Evolutionary conservation across 768 basidiomycete genomes (phyloP).

Genomic region (Calvatia gigantea): DNA sequence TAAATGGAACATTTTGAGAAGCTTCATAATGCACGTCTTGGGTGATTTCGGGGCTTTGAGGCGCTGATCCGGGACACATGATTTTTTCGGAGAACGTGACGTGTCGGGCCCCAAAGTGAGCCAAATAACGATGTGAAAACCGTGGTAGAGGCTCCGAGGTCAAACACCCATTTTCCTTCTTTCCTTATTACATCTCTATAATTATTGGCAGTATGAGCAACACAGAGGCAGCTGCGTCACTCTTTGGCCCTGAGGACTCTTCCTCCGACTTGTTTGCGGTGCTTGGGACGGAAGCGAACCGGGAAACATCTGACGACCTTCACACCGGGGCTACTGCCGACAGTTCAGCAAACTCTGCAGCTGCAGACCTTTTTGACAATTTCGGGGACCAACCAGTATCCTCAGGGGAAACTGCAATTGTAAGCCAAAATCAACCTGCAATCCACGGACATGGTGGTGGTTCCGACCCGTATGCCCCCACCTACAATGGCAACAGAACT

Average conservation of each 20-base stretch:
- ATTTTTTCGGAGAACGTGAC: constrained; percentile 8
- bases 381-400: not conserved
- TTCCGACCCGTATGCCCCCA: not conserved
- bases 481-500: not conserved
- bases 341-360: not conserved
- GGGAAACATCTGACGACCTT: constrained; percentile 9
- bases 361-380: not conserved
- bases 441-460: not conserved
- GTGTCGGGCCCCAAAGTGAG: constrained; percentile 15
- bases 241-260: constrained; percentile 69
- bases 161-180: not conserved
- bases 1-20: not conserved
- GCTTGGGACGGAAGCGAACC: constrained; percentile 34
- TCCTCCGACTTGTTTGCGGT: constrained; percentile 62
- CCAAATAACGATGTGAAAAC: constrained; percentile 14
- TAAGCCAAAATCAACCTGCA: not conserved
- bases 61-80: constrained; percentile 6
- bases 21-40: too few relatives aligned
- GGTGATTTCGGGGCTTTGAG: not conserved
- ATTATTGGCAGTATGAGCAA: constrained; percentile 42
- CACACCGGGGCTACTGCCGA: not conserved
- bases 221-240: constrained; percentile 77
- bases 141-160: not conserved
- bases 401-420: not conserved
- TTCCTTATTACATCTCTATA: not conserved